phyloP scores from a whole-genome alignment of 2,329 filamentous ascomycete genomes.

The Trichoderma arundinaceum region DNA sequence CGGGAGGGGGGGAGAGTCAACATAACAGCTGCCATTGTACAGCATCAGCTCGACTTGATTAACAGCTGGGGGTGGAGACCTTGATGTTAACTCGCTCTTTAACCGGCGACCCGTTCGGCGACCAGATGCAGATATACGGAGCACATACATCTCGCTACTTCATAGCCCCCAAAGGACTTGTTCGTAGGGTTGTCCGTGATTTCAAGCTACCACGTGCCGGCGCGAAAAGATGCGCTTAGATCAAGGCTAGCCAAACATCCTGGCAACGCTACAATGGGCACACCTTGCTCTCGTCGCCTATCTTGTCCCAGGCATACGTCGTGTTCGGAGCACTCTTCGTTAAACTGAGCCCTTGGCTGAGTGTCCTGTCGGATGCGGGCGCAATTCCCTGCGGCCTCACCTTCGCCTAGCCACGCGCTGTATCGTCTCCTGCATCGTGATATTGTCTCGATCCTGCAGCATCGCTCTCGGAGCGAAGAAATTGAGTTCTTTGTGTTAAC shows the following conservation, averaged over 20 bases:
- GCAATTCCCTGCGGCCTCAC: conserved; percentile 8
- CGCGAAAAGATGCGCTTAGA: conserved; percentile 24
- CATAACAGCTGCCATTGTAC: conserved; percentile 11
- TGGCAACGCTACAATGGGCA: background rate
- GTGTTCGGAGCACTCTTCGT: background rate
- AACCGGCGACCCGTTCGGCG: conserved; percentile 27
- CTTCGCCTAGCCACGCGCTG: background rate
- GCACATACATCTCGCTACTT: background rate
- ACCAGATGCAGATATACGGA: conserved; percentile 26
- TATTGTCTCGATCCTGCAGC: conserved; percentile 22
- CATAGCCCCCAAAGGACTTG: background rate
- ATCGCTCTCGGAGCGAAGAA: conserved; percentile 14
- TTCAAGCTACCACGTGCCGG: conserved; percentile 13
- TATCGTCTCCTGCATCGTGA: conserved; percentile 22
- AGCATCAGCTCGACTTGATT: conserved; percentile 5
- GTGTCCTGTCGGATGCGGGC: conserved; percentile 4
- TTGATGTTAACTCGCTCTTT: conserved; percentile 16
- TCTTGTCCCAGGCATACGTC: background rate
- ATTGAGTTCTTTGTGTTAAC: background rate
- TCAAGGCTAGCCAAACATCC: conserved; percentile 21
- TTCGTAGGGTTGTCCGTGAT: background rate
- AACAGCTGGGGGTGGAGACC: conserved; percentile 16
- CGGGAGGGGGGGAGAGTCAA: background rate
- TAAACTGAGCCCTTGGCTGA: background rate
- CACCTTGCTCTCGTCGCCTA: conserved; percentile 1